These are phyloP conservation scores for Vigna reflexopilosa DNA, from an alignment of 306 rosid genomes.

Conservation along the genomic window DNA sequence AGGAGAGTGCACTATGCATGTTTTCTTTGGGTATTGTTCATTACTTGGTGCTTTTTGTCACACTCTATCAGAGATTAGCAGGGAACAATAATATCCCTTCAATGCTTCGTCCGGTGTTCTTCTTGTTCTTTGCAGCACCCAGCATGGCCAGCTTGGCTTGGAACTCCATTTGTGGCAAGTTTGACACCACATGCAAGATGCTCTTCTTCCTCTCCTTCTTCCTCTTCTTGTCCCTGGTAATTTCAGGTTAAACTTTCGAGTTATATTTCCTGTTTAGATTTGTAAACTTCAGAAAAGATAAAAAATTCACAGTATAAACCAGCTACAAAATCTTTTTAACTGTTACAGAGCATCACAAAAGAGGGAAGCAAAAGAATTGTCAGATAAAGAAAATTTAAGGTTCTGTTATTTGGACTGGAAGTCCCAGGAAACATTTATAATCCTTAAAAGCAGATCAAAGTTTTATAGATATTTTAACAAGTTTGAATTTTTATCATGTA, in stretches of 20 bases:
- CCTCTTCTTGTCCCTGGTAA: constrained; percentile 71
- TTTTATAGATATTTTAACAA: too few species aligned
- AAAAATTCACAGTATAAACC: too few species aligned
- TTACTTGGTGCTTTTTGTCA: constrained; percentile 62
- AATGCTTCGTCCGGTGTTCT: constrained; percentile 57
- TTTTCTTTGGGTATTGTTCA: constrained; percentile 65
- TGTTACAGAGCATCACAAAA: too few species aligned
- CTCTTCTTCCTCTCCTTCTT: constrained; percentile 68
- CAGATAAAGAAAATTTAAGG: too few species aligned
- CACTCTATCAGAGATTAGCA: constrained; percentile 61
- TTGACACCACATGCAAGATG: constrained; percentile 57
- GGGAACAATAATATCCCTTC: constrained; percentile 55
- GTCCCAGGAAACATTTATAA: too few species aligned
- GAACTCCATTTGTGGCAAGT: constrained; percentile 52
- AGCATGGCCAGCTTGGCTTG: constrained; percentile 68
- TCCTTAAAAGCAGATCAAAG: too few species aligned
- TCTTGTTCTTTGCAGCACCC: constrained; percentile 69
- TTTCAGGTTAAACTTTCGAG: background rate
- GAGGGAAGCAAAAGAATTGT: too few species aligned
- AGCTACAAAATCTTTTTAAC: too few species aligned
- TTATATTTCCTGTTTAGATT: too few species aligned
- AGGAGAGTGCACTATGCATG: constrained; percentile 58
- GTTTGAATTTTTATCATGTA: too few species aligned
- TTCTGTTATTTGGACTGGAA: too few species aligned
- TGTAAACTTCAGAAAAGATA: too few species aligned